Evolutionary conservation across 257 asterid genomes (phyloP), one percentile per base, ranked within the genome.

Genomic region (Ehretia macrophylla): DNA sequence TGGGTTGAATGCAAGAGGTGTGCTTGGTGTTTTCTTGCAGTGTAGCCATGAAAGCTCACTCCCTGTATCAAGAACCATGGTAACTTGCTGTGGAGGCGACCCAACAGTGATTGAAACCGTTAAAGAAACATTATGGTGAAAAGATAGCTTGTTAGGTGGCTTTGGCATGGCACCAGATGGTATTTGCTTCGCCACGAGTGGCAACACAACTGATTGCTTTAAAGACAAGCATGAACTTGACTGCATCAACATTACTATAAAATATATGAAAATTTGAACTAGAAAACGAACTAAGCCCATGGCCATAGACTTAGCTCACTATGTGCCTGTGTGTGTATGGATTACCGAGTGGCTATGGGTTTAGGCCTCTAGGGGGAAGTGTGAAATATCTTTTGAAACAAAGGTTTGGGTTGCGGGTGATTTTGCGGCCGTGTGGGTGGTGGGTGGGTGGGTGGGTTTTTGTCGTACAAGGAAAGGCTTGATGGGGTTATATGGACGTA

Each of bases 51-150:
- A 75, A 68, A 88, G 95, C 64, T 86, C 94, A 55, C 97, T 88
- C 56, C 95, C 97, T 21, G 97, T 88, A 72, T 86, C 95, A 66
- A 89, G 91, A 21, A 86, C 95, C 97, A 89, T 83, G 67, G 82
- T 80, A 55, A 79, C 94, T 51, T 60, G 64, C 76, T 89, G 97
- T 37, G 91, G 91, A 18, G 97, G 95, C 6, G 95, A 65, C 17
- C 97, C 97, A 10, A 83, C 87, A 19, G 83, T 11, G 64, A 88
- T 76, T 12, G 88, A 52, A 5, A 85, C 82, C 3, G 95, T 86
- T 45, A 86, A 79, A 17, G 95, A 62, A 11, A 86, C 84, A 56
- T 83, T 80, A 77, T 84, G 97, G 65, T 70, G 93, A 72, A 88
- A 88, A 56, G 80, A 60, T 58, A 88, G 79, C 68, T 69, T 84